Evolutionary conservation across 352 stramenopile species (phyloP), one percentile per base, ranked within the genome.

Genomic region (Pythium periplocum): DNA sequence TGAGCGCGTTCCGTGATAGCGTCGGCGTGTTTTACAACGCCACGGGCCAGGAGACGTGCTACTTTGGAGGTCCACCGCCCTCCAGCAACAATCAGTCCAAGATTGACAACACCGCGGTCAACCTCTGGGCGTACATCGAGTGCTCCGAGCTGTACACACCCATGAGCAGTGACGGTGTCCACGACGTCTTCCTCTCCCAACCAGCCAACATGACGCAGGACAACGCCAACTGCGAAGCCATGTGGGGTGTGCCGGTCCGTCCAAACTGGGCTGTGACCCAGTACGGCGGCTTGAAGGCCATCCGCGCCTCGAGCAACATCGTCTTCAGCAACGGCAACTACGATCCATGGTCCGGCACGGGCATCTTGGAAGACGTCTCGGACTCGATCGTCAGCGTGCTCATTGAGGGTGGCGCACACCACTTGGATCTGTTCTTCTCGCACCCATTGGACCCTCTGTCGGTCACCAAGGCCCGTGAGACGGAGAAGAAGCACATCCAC

Each of bases 311-410:
- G 34, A 93, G 80, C 53, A 96, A 96, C 63, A 92, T 97, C 51
- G 73, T 97, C n/a, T 96, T 97, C 55, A 92, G 77, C 38, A 95
- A 96, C 60, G 90, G 86, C 43, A 71, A 93, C 40, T 75, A 88
- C 26, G 88, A 97, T 60, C 90, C 90, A 17, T 96, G 84, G 80
- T 71, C 62, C 10, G 75, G 73, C 34, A 86, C 71, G 32, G 89
- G 87, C 30, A 77, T 96, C n/a, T 70, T 78, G 31, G 48, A 69
- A 8, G 62, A 59, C 33, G 54, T 71, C 32, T 80, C 73, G 12
- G 62, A 73, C 38, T 72, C 64, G 33, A 65, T 92, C 30, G 68
- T 94, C 26, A 67, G 60, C 12, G 53, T 88, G 40, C 58, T 55
- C 2, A 68, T 93, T 38, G 52, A 76, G 6, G 64, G 65, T 3